Base-by-base conservation (phyloP, 208 protist species). In the Leishmania lainsoni region DNA sequence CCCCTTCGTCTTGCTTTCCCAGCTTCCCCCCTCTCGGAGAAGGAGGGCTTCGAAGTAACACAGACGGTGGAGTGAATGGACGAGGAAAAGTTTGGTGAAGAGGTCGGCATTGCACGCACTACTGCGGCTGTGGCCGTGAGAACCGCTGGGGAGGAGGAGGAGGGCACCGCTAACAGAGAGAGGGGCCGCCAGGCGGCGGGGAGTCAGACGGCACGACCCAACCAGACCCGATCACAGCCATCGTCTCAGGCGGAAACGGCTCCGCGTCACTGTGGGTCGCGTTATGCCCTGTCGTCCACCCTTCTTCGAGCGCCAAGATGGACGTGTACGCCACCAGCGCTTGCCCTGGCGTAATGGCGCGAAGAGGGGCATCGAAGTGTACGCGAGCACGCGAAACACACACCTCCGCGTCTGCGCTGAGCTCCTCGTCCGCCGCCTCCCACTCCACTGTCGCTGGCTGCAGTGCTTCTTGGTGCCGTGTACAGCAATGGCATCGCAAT, bases 321-420 rank as follows among this genome's bases (percentile, higher is more conserved):
- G 87, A 58, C 14, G 79, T 54, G 81, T 96, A 94, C 2, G 85
- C 76, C 51, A 94, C 91, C 6, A 94, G 76, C 52, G 87, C 85
- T 81, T 96, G 93, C 10, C 93, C 93, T 8, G 89, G 12, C 16
- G 90, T 87, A n/a, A 92, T 26, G n/a, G 91, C 90, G 4, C 93
- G 91, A 52, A 92, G 81, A 1, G 91, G 83, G 9, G 69, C 76
- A 9, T 87, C 81, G 22, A 93, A 89, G 14, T 71, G 49, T 1
- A 94, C 87, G 42, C 49, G 54, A 51, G 66, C 78, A 48, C 48
- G 35, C 49, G 29, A 4, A 35, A 87, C 69, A 39, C 65, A 26
- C 56, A 81, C 56, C 29, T 26, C 32, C 39, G 5, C 63, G 22
- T 59, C 58, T 80, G 72, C 42, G 35, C 78, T 35, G 32, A 75